Evolutionary conservation across 1,284 basidiomycete species (phyloP).

Genomic region (Trametes sp.): DNA sequence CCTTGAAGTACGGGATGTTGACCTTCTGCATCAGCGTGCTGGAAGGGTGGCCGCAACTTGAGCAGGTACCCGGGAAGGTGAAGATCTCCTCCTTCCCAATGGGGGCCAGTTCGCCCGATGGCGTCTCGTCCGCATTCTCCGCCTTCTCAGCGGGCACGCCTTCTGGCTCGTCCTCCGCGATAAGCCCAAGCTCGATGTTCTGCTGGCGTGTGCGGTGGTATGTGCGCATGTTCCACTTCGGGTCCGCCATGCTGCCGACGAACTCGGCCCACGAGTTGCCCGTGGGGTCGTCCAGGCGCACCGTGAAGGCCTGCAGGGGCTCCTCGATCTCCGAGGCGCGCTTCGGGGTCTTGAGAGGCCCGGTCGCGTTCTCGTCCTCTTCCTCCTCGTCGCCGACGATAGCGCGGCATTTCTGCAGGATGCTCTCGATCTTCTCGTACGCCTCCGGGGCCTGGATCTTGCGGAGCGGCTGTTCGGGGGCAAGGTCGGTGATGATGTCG

Average conservation of each 20-base stretch:
- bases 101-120: slow-evolving; percentile 41
- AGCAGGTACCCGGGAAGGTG: slow-evolving; percentile 89
- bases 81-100: slow-evolving; percentile 84
- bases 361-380: slow-evolving; percentile 41
- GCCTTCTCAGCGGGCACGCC: slow-evolving; percentile 4
- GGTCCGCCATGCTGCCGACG: slow-evolving; percentile 79
- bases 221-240: slow-evolving; percentile 92
- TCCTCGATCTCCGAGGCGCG: slow-evolving; percentile 52
- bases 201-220: slow-evolving; percentile 88
- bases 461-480: slow-evolving; percentile 86
- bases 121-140: slow-evolving; percentile 42
- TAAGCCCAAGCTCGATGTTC: slow-evolving; percentile 84
- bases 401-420: slow-evolving; percentile 74
- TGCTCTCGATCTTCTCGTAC: slow-evolving; percentile 80
- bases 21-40: slow-evolving; percentile 97
- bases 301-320: slow-evolving; percentile 80
- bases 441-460: slow-evolving; percentile 83
- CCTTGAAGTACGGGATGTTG: slow-evolving; percentile 98
- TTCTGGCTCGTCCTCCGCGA: slow-evolving; percentile 50
- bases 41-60: slow-evolving; percentile 85
- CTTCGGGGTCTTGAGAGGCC: slow-evolving; percentile 36
- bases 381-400: slow-evolving; percentile 77
- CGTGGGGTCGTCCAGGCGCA: slow-evolving; percentile 91
- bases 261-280: slow-evolving; percentile 97
- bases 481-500: slow-evolving; percentile 87